Conservation (phyloP, 179 eudicot genomes). For the Beta macrorhiza region DNA sequence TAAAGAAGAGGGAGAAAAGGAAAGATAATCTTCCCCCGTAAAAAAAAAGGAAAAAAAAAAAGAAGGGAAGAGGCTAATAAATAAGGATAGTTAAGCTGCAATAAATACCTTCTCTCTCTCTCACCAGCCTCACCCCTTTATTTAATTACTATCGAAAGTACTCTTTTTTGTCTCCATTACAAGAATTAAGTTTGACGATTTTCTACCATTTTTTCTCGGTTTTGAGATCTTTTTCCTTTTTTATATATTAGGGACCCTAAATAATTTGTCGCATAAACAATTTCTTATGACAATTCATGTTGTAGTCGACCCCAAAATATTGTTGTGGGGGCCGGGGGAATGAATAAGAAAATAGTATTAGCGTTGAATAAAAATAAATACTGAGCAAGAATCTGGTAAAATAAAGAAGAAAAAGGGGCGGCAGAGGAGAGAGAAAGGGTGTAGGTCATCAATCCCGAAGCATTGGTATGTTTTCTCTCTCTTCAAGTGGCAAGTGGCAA, state of each 20-base stretch:
- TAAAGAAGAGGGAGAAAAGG: neutral
- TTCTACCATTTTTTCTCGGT: neutral
- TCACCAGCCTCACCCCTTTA: conserved; percentile 12
- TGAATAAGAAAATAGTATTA: too few species aligned
- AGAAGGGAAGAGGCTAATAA: conserved; percentile 13
- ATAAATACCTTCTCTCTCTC: conserved; percentile 30
- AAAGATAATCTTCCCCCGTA: neutral
- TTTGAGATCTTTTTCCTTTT: too few species aligned
- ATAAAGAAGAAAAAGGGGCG: neutral
- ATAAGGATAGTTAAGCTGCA: conserved; percentile 40
- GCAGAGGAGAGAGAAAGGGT: neutral
- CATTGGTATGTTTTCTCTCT: neutral
- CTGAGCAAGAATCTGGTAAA: neutral
- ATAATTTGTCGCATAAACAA: too few species aligned
- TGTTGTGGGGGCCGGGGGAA: too few species aligned
- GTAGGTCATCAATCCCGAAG: conserved; percentile 32
- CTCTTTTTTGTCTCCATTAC: conserved; percentile 12
- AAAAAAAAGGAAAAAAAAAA: neutral
- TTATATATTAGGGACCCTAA: too few species aligned
- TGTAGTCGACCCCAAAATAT: too few species aligned
- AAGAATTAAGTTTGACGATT: neutral
- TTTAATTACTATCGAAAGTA: conserved; percentile 6
- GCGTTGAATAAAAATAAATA: neutral
- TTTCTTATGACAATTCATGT: too few species aligned
- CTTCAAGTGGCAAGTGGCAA: neutral